Evolutionary conservation across 1,139 yeast species (phyloP), one percentile per base, ranked within the genome.

Genomic region (Tardiomyces depauwii): DNA sequence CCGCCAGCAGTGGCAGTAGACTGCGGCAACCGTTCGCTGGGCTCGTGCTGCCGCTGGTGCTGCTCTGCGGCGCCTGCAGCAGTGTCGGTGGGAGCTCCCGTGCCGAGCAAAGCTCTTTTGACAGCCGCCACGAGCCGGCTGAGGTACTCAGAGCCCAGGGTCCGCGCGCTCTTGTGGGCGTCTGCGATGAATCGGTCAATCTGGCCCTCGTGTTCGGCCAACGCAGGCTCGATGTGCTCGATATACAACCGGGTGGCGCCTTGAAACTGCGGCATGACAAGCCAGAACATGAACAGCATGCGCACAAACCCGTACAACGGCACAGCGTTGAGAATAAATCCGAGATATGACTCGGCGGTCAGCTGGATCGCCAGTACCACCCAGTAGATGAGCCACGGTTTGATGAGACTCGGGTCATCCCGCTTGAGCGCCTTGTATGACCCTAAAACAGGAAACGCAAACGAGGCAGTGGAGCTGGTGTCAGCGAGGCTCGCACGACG

Each of bases 381-480:
- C 84, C 84, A 78, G 62, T 76, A 79, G 54, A 77, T 72, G 43
- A 77, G 67, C 84, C 83, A 78, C 53, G 78, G 77, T 46, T 77
- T 76, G 40, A 76, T 59, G 13, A 70, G 60, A 19, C 73, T 57
- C 47, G 71, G 58, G 51, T 72, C 71, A 54, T 72, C 70, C 44
- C 67, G 65, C 51, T 73, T 70, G 51, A 76, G 69, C 2, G 82
- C 77, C 50, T 67, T 70, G 58, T 71, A 77, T 5, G 83, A 75
- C 40, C 80, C 82, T 51, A 76, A 60, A n/a, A 77, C 65, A 5
- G 85, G 85, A 56, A 74, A 75, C 9, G 71, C 70, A 39, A 73
- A 68, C 7, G 80, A 70, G 11, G 63, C 60, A 41, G 57, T 46
- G 13, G 65, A 57, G 47, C 36, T 30, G 11, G 10, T 12, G 36